Base-by-base conservation (phyloP, 495 filamentous ascomycete genomes). In the Aspergillus funiculosus region DNA sequence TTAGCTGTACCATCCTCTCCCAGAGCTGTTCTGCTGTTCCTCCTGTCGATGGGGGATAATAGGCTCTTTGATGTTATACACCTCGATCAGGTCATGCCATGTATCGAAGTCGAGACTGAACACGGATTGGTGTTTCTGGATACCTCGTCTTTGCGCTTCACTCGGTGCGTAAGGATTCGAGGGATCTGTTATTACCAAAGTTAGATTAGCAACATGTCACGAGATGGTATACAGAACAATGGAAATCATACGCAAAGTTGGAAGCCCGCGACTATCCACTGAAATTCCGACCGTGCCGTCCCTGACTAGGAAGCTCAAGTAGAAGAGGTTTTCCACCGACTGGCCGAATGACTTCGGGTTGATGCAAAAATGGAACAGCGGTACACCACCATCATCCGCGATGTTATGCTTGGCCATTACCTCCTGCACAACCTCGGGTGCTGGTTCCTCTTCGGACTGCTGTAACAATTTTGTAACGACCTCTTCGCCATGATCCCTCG, bases 291-390 rank as follows among this genome's bases (percentile, higher is more conserved):
- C 75, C 43, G 69, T 76, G 5, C 91, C 90, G 61, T 99, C 94
- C 41, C 83, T 80, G 44, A 96, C 88, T 43, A 99, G 66, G 63
- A 99, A 99, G 60, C 86, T 91, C 46, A 95, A 75, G 58, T 96
- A 96, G 66, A 99, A 99, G 54, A 99, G 66, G 61, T 99, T 99
- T 63, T 99, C 92, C 3, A 97, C 79, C 2, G 87, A 96, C 66
- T 99, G 94, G 0, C 90, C 89, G 56, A 97, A 99, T 1, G 86
- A 94, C 1, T 64, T 61, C 3, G 92, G 91, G 52, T 99, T 94
- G 46, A 96, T 72, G 24, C 87, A 86, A 51, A 95, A 95, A 29
- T 79, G 74, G 61, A 95, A 83, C 7, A 97, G 67, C 11, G 81
- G 77, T 1, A 94, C 69, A 4, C 82, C 84, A 0, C 80, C 82